Evolutionary conservation across 2,329 filamentous ascomycete genomes (phyloP), one percentile per base, ranked within the genome.

Genomic region (Aspergillus tanneri): DNA sequence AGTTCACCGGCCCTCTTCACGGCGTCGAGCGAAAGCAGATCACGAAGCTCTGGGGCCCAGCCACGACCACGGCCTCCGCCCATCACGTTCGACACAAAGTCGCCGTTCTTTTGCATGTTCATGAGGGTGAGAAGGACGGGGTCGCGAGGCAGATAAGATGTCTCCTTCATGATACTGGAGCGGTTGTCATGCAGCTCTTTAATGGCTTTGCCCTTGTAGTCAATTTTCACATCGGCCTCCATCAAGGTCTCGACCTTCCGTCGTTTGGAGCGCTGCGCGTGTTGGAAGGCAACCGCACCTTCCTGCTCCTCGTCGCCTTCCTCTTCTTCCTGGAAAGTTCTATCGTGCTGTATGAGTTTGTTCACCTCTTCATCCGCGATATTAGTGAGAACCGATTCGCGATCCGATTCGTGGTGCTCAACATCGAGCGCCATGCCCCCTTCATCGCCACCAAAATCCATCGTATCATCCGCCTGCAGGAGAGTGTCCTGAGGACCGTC

Each of bases 1-100:
- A 92, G 79, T 52, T 95, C 90, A 49, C 84, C 86, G 34, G 85
- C 80, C 48, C 84, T 84, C 52, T 85, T 85, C 12, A 95, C 80
- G 11, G 88, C 80, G 56, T 95, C 89, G 34, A 96, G 77, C 1
- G 90, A 95, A n/a, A 97, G 76, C 61, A 99, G 83, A n/a, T 87
- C 90, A 51, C 89, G 86, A 16, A 99, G 79, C 71, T 99, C 93
- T 1, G 92, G 92, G 3, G 92, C 92, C 91, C 90, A 96, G 34
- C 82, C 83, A 56, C 82, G 80, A 58, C 85, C 85, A 54, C 88
- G 84, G 28, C 85, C 88, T 53, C 91, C 89, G 43, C 88, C 85
- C 72, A 96, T 85, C 54, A 96, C 85, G 60, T 83, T 91, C 3
- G 86, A 88, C 14, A 96, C 88, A 61, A 99, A 97, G 30, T 85